These are phyloP conservation scores for Pyrus betulifolia DNA, from an alignment of 306 rosid species.

Conservation along the genomic window DNA sequence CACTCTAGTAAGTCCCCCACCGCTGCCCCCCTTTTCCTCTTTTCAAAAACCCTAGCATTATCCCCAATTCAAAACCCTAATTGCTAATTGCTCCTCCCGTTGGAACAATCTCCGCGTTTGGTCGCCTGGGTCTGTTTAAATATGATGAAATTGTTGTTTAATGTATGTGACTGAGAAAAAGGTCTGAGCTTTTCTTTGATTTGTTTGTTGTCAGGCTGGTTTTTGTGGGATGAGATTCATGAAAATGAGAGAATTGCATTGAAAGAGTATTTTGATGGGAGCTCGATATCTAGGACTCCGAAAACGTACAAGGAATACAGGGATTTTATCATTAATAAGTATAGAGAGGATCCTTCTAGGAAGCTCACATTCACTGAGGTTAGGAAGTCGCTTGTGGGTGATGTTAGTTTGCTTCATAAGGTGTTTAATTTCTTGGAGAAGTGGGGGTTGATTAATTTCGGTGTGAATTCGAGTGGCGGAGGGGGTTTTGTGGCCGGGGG, in stretches of 20 bases:
- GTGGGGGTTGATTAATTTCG: conserved; percentile 77
- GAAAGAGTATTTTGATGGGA: conserved; percentile 70
- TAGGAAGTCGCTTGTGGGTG: conserved; percentile 79
- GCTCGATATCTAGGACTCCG: conserved; percentile 64
- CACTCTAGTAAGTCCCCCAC: conserved; percentile 58
- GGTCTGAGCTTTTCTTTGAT: not conserved
- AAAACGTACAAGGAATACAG: conserved; percentile 74
- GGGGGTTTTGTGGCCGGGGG: conserved; percentile 15
- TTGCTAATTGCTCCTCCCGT: not conserved
- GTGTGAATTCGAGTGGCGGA: conserved; percentile 23
- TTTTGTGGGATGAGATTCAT: conserved; percentile 87
- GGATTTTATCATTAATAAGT: conserved; percentile 78
- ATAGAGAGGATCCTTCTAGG: conserved; percentile 78
- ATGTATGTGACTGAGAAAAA: not conserved
- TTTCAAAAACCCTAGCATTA: not conserved
- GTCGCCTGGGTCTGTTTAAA: not conserved
- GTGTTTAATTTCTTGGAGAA: conserved; percentile 60
- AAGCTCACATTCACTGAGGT: conserved; percentile 81
- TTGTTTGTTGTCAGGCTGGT: conserved; percentile 59
- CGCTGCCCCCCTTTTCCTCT: not conserved
- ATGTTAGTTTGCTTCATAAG: conserved; percentile 64
- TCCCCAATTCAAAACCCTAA: conserved; percentile 13
- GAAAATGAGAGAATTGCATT: conserved; percentile 53
- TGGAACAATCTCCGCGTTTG: not conserved
- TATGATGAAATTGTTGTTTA: not conserved